These are phyloP conservation scores for Tolypocladium paradoxum DNA, from an alignment of 2,329 filamentous ascomycete genomes.

Conservation along the genomic window DNA sequence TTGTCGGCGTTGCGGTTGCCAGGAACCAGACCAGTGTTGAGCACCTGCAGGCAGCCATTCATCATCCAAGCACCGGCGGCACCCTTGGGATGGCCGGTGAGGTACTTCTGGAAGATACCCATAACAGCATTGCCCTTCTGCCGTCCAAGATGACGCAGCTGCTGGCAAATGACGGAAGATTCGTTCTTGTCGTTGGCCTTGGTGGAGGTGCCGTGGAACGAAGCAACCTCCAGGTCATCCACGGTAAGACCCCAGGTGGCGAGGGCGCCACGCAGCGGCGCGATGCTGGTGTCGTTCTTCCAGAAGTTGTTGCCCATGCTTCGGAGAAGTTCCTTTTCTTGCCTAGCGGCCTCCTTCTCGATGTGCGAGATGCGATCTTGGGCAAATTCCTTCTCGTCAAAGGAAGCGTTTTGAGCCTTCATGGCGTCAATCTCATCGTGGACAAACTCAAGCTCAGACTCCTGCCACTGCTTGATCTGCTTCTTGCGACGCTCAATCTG, in stretches of 20 bases:
- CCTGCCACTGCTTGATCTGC: constrained; percentile 94
- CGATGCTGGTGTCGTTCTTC: constrained; percentile 89
- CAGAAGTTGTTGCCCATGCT: constrained; percentile 98
- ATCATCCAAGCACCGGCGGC: constrained; percentile 99
- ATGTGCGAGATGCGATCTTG: constrained; percentile 79
- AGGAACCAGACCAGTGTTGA: constrained; percentile 87
- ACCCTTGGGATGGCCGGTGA: constrained; percentile 98
- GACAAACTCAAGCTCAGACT: constrained; percentile 85
- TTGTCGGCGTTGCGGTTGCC: constrained; percentile 98
- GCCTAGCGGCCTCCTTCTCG: constrained; percentile 71
- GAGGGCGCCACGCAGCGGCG: constrained; percentile 87
- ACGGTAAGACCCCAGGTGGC: constrained; percentile 98
- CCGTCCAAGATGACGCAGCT: constrained; percentile 87
- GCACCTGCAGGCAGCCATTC: constrained; percentile 92
- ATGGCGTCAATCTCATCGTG: constrained; percentile 89
- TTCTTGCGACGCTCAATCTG: constrained; percentile 90
- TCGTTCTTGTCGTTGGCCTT: constrained; percentile 99
- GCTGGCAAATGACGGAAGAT: constrained; percentile 92
- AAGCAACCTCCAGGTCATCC: constrained; percentile 88
- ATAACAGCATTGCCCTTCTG: constrained; percentile 93
- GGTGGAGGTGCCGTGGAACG: constrained; percentile 97
- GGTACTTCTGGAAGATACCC: constrained; percentile 98
- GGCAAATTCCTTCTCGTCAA: constrained; percentile 76
- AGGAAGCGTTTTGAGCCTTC: constrained; percentile 63
- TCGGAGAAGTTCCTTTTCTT: constrained; percentile 85